phyloP scores from a whole-genome alignment of 1,139 yeast species.

The Saccharomyces pastorianus region DNA sequence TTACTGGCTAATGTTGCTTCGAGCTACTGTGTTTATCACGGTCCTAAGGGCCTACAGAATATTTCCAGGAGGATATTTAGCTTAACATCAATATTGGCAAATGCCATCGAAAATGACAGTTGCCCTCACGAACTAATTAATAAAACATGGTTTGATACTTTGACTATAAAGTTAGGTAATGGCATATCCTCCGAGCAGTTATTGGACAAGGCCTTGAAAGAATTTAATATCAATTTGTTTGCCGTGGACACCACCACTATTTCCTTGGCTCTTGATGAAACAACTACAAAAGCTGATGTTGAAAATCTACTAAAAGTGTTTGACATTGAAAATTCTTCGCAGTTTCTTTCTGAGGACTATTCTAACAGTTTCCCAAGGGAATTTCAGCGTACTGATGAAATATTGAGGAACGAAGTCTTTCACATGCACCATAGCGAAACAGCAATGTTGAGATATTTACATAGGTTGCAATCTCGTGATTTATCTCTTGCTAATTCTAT shows the following conservation, averaged over 20 bases:
- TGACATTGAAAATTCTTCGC: constrained; percentile 23
- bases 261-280: constrained; percentile 79
- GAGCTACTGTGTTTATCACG: constrained; percentile 93
- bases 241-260: constrained; percentile 56
- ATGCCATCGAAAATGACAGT: constrained; percentile 38
- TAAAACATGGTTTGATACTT: constrained; percentile 76
- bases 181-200: constrained; percentile 48
- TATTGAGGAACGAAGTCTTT: constrained; percentile 71
- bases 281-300: constrained; percentile 61
- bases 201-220: constrained; percentile 48
- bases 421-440: constrained; percentile 89
- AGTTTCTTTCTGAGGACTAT: constrained; percentile 6
- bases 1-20: constrained; percentile 91
- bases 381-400: constrained; percentile 52
- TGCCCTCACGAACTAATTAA: constrained; percentile 51
- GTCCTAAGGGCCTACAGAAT: constrained; percentile 76
- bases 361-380: constrained; percentile 38
- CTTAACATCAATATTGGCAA: constrained; percentile 63
- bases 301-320: constrained; percentile 50
- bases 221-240: constrained; percentile 67
- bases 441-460: constrained; percentile 84
- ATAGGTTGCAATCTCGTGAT: constrained; percentile 78
- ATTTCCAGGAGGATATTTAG: constrained; percentile 78
- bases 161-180: constrained; percentile 51
- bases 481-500: constrained; percentile 89